phyloP scores from a whole-genome alignment of 2,329 filamentous ascomycete species.

The Trichoderma sp. region DNA sequence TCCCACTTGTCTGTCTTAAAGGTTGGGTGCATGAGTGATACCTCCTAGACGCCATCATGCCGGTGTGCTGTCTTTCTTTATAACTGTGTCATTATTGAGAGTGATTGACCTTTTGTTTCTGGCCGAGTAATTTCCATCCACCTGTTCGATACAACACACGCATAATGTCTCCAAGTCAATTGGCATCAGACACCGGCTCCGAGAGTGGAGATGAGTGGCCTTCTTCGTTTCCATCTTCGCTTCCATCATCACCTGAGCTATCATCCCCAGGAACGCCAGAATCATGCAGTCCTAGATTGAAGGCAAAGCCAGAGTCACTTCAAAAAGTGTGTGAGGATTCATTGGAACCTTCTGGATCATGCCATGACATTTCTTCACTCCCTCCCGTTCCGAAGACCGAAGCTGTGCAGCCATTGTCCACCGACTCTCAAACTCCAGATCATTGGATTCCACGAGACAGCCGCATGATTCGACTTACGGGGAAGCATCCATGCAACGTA shows the following conservation, averaged over 20 bases:
- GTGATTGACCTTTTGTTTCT: not conserved
- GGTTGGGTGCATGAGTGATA: not conserved
- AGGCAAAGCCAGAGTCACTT: not conserved
- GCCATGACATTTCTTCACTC: not conserved
- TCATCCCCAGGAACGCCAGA: not conserved
- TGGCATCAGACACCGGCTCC: not conserved
- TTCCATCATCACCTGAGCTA: not conserved
- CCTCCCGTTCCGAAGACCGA: constrained; percentile 4
- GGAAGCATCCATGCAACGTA: constrained; percentile 88
- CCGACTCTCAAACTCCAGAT: constrained; percentile 71
- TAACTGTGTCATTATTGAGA: not conserved
- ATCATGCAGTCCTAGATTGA: not conserved
- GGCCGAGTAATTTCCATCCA: not conserved
- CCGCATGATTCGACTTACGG: constrained; percentile 82
- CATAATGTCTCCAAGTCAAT: not conserved
- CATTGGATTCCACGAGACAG: constrained; percentile 78
- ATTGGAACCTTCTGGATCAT: not conserved
- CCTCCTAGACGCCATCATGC: not conserved
- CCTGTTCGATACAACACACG: not conserved
- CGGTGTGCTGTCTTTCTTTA: not conserved
- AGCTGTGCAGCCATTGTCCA: not conserved
- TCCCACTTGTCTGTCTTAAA: not conserved
- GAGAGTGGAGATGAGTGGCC: constrained; percentile 15
- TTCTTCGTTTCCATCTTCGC: not conserved
- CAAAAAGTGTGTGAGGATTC: not conserved